Percentiles rank a stretch among this genome's conserved stretches.
Conservation (phyloP, 2,329 filamentous ascomycete species). For the Trichoderma atroviride region DNA sequence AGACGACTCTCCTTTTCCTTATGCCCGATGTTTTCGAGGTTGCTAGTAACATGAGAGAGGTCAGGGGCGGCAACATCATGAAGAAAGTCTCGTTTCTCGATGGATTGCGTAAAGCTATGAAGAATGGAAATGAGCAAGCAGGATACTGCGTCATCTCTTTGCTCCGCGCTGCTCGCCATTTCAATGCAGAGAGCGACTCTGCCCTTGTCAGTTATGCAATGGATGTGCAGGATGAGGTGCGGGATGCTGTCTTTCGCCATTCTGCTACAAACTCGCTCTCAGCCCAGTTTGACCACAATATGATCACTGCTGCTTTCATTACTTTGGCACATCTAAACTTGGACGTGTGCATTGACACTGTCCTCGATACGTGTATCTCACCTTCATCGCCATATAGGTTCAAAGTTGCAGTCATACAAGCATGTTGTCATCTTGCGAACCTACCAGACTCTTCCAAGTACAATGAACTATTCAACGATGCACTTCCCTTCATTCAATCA, state of each 20-base stretch:
- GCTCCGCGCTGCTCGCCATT: constrained; percentile 65
- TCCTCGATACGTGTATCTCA: constrained; percentile 60
- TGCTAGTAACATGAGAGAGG: constrained; percentile 66
- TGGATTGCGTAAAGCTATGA: constrained; percentile 61
- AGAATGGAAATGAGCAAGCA: constrained; percentile 67
- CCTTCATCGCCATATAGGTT: constrained; percentile 60
- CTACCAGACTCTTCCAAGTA: constrained; percentile 54
- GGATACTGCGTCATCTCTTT: constrained; percentile 67
- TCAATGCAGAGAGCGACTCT: constrained; percentile 64
- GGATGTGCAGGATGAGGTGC: constrained; percentile 70
- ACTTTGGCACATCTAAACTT: constrained; percentile 65
- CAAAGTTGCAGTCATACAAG: constrained; percentile 64
- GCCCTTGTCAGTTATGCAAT: constrained; percentile 67
- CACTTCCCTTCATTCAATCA: constrained; percentile 58
- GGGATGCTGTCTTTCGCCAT: constrained; percentile 65
- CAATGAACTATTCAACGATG: constrained; percentile 56
- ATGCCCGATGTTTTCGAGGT: constrained; percentile 71
- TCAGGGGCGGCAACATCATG: constrained; percentile 62
- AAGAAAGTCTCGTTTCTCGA: constrained; percentile 70
- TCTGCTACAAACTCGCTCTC: constrained; percentile 45
- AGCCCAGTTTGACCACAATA: constrained; percentile 61
- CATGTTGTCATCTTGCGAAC: constrained; percentile 64
- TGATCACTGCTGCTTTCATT: constrained; percentile 69
- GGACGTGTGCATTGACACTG: constrained; percentile 58
- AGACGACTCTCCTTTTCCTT: constrained; percentile 64